Conservation (phyloP, 1,284 basidiomycete species). For the Melanopsichium pennsylvanicum region DNA sequence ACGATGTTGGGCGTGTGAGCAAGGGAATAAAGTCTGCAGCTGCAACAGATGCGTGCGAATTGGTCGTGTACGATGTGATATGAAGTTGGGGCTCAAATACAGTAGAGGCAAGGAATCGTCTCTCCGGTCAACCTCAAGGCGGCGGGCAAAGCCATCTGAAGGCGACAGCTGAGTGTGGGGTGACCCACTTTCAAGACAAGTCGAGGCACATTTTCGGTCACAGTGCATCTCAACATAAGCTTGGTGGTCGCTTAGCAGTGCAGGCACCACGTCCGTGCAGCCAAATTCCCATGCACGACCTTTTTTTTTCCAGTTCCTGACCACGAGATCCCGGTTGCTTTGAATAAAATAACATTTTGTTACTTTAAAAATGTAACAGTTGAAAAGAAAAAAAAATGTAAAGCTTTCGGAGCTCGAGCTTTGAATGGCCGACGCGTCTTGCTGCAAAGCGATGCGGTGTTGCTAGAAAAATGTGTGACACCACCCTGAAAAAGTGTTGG, state of each 20-base stretch:
- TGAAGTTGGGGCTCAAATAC: neutral
- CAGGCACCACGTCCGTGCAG: too few species aligned
- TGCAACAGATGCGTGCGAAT: neutral
- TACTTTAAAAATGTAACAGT: too few species aligned
- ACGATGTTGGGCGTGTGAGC: neutral
- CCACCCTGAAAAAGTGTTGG: slow-evolving; percentile 12
- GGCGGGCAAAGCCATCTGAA: too few species aligned
- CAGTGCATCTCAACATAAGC: slow-evolving; percentile 7
- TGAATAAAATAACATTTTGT: too few species aligned
- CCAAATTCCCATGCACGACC: too few species aligned
- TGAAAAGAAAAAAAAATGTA: too few species aligned
- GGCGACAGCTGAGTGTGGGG: slow-evolving; percentile 3
- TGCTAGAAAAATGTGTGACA: neutral
- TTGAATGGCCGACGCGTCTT: slow-evolving; percentile 3
- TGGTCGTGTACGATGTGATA: neutral
- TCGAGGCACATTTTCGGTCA: slow-evolving; percentile 10
- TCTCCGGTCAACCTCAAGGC: neutral
- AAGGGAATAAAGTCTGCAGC: neutral
- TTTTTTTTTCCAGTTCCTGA: too few species aligned
- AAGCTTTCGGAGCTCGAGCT: too few species aligned
- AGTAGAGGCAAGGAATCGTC: neutral
- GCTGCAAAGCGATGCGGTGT: neutral
- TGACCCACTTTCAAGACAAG: neutral
- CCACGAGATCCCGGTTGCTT: too few species aligned
- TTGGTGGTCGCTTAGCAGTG: too few species aligned